These are phyloP conservation scores for Phymatotrichopsis omnivora DNA, from an alignment of 2,329 filamentous ascomycete genomes.

Conservation along the genomic window DNA sequence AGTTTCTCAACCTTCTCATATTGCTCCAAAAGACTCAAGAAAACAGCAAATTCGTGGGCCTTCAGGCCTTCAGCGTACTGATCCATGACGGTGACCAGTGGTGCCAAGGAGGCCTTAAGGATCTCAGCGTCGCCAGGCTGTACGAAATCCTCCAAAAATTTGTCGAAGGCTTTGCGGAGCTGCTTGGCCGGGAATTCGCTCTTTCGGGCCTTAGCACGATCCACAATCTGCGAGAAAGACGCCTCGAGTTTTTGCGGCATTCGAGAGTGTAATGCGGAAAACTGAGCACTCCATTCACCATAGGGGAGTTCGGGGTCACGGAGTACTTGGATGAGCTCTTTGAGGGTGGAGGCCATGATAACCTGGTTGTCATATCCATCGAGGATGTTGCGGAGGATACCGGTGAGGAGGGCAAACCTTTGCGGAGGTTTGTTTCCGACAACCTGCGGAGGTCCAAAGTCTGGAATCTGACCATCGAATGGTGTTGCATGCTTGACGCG, in stretches of 20 bases:
- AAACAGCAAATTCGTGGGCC: constrained; percentile 74
- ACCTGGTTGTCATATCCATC: constrained; percentile 94
- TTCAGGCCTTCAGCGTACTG: constrained; percentile 82
- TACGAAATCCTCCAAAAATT: constrained; percentile 83
- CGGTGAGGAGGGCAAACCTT: constrained; percentile 66
- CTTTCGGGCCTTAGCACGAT: constrained; percentile 66
- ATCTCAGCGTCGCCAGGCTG: constrained; percentile 60
- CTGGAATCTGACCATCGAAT: constrained; percentile 82
- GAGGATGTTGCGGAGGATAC: constrained; percentile 76
- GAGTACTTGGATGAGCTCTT: constrained; percentile 81
- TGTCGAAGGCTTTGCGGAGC: constrained; percentile 69
- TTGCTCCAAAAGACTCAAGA: constrained; percentile 65
- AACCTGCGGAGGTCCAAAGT: constrained; percentile 74
- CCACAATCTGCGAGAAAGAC: constrained; percentile 73
- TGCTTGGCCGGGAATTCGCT: constrained; percentile 84
- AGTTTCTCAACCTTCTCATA: constrained; percentile 78
- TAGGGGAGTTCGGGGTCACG: constrained; percentile 85
- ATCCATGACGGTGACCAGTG: constrained; percentile 66
- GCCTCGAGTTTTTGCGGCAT: constrained; percentile 91
- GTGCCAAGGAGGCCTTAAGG: constrained; percentile 61
- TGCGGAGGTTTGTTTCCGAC: constrained; percentile 87
- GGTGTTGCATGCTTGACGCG: constrained; percentile 94
- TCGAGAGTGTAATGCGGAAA: constrained; percentile 89
- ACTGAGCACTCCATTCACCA: constrained; percentile 91
- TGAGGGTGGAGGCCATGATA: constrained; percentile 79